Percentiles rank a stretch among this genome's conserved stretches.
phyloP scores from a whole-genome alignment of 129 eudicot genomes.

The Kitagawia praeruptora region DNA sequence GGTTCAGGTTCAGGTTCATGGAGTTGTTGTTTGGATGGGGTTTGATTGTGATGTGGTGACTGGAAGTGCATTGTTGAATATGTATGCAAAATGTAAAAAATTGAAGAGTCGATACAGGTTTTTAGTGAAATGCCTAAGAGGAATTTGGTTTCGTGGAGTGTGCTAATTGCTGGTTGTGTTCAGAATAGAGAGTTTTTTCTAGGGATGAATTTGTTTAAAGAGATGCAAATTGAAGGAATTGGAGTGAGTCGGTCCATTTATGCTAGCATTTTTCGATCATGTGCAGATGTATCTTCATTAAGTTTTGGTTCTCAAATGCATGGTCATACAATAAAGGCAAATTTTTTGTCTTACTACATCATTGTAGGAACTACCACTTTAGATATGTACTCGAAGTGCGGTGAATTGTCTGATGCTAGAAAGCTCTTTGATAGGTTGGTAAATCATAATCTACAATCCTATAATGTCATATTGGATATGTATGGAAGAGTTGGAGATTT shows the following conservation, averaged over 20 bases:
- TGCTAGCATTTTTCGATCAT: conserved; percentile 76
- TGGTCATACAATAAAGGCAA: conserved; percentile 65
- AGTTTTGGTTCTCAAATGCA: conserved; percentile 72
- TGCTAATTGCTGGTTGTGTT: too few relatives aligned
- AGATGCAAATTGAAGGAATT: too few relatives aligned
- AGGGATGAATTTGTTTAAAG: too few relatives aligned
- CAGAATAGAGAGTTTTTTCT: too few relatives aligned
- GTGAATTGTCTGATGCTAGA: conserved; percentile 38
- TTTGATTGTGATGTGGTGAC: conserved; percentile 14
- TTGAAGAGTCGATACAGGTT: too few relatives aligned
- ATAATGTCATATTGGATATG: conserved; percentile 38
- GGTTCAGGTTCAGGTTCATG: conserved; percentile 50
- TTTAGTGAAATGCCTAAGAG: too few relatives aligned
- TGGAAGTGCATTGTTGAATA: too few relatives aligned
- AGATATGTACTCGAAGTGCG: conserved; percentile 90
- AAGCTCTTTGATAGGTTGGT: conserved; percentile 51
- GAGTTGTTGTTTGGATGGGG: conserved; percentile 47
- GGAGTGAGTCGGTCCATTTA: conserved; percentile 74
- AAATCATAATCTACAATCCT: conserved; percentile 49
- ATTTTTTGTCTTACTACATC: conserved; percentile 49
- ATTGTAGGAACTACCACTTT: conserved; percentile 80
- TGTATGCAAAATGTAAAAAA: too few relatives aligned
- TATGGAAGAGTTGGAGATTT: too few relatives aligned
- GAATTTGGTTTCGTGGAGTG: too few relatives aligned
- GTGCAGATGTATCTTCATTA: conserved; percentile 48